phyloP scores from a whole-genome alignment of 2,329 filamentous ascomycete genomes.

The Fusarium pininemorale region DNA sequence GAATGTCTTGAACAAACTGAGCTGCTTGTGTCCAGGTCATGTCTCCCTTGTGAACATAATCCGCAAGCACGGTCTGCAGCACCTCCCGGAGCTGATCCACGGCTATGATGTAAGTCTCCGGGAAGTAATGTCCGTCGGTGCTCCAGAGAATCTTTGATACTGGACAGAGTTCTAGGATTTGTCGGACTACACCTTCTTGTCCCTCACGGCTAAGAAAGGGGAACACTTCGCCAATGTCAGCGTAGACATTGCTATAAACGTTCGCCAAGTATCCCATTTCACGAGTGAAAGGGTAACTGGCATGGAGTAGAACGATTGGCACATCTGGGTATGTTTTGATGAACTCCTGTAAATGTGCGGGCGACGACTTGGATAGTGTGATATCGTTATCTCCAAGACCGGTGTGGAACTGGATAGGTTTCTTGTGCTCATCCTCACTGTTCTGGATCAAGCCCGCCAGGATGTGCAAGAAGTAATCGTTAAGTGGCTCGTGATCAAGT shows the following conservation, averaged over 20 bases:
- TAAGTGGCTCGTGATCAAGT: constrained; percentile 71
- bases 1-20: constrained; percentile 69
- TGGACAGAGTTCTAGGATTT: constrained; percentile 79
- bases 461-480: constrained; percentile 73
- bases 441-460: constrained; percentile 67
- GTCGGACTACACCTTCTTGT: constrained; percentile 74
- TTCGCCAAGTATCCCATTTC: constrained; percentile 82
- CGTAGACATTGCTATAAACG: constrained; percentile 81
- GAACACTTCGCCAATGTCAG: constrained; percentile 86
- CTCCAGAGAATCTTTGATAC: constrained; percentile 82
- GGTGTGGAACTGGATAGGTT: constrained; percentile 86
- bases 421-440: constrained; percentile 58
- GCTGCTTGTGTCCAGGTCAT: constrained; percentile 70
- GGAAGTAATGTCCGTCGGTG: constrained; percentile 81
- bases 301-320: constrained; percentile 81
- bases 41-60: constrained; percentile 72
- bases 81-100: constrained; percentile 77
- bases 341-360: constrained; percentile 77
- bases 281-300: constrained; percentile 81
- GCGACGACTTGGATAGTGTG: constrained; percentile 73
- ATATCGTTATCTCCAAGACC: constrained; percentile 85
- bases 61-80: constrained; percentile 72
- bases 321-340: constrained; percentile 75
- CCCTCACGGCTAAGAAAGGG: constrained; percentile 80
- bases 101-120: constrained; percentile 80